A percentile compares a stretch with the other conserved stretches of the same genome.
phyloP scores from a whole-genome alignment of 1,139 yeast species.

The Geotrichum klebahnii region DNA sequence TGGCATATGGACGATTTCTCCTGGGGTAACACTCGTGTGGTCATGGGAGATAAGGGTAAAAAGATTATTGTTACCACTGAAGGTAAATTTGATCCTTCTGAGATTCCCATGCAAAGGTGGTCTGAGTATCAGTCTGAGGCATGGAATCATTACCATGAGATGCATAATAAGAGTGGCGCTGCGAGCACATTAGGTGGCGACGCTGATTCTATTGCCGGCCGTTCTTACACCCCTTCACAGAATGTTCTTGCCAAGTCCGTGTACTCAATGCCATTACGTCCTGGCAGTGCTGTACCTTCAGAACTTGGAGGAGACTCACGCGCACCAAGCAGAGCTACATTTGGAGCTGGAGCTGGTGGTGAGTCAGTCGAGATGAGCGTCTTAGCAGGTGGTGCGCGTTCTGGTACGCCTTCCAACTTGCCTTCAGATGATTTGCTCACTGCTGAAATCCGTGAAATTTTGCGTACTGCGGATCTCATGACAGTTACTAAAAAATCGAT shows the following conservation, averaged over 20 bases:
- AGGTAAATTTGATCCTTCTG: constrained; percentile 41
- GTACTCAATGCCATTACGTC: constrained; percentile 17
- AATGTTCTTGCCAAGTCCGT: constrained; percentile 22
- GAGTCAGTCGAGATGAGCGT: constrained; percentile 31
- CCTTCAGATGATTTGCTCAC: constrained; percentile 42
- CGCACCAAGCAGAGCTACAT: neutral
- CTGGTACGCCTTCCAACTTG: constrained; percentile 24
- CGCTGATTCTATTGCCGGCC: constrained; percentile 14
- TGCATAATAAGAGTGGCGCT: constrained; percentile 19
- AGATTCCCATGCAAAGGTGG: constrained; percentile 42
- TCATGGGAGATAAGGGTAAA: constrained; percentile 41
- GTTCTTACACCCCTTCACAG: constrained; percentile 16
- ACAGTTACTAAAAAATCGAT: constrained; percentile 41
- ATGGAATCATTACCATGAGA: constrained; percentile 33
- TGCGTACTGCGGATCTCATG: constrained; percentile 42
- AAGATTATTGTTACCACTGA: constrained; percentile 37
- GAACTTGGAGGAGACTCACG: neutral
- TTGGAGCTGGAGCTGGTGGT: constrained; percentile 17
- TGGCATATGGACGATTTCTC: constrained; percentile 42
- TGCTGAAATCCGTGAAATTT: constrained; percentile 38
- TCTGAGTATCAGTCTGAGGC: constrained; percentile 41
- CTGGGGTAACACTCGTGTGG: constrained; percentile 46
- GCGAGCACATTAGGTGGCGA: constrained; percentile 3
- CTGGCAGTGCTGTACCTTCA: neutral
- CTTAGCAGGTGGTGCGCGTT: constrained; percentile 26